Base-by-base conservation (phyloP, 306 rosid genomes). In the Ormosia emarginata region DNA sequence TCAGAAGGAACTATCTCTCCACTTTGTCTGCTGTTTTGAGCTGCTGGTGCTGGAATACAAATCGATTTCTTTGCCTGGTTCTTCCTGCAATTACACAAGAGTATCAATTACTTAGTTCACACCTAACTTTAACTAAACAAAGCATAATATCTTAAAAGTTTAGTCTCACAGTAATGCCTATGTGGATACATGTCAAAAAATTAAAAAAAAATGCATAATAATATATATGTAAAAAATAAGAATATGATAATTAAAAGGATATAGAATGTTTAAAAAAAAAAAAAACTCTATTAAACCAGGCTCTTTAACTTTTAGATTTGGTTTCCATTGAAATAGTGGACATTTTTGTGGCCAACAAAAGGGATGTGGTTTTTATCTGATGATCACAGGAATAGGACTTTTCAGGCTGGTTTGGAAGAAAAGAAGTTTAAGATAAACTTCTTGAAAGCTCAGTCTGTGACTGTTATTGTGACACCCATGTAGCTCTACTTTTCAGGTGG, bases 1-100 rank as follows among this genome's bases (percentile, higher is more conserved):
- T 93, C 97, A 44, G 94, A 93, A 2, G 97, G 97, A 79, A 93
- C 96, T 70, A 91, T 90, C 85, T 93, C 97, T 43, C 97, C 94
- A 68, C 90, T 89, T 57, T 91, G 87, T 74, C 93, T 87, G 83
- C 88, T 91, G 83, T 83, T 93, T 69, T 84, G 89, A 3, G 94
- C 90, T 29, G 97, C 92, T 61, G 97, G 93, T 33, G 97, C 94
- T 32, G 97, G 97, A 84, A 91, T 90, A 34, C 96, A 93, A 0
- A 93, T 90, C 43, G 89, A 95, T 83, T 90, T 90, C 91, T 91
- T 93, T 75, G 87, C 92, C 86, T 87, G 94, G 82, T 88, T 90
- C 85, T 93, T 93, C 83, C 97, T 93, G 84, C 67, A 69, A 44
- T 14, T 61, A 7, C 52, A 46, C 34, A 58, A 65, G 3, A 41